Percentiles rank a stretch among this genome's conserved stretches.
Conservation (phyloP, 768 basidiomycete species). For the Mycena chlorophos region DNA sequence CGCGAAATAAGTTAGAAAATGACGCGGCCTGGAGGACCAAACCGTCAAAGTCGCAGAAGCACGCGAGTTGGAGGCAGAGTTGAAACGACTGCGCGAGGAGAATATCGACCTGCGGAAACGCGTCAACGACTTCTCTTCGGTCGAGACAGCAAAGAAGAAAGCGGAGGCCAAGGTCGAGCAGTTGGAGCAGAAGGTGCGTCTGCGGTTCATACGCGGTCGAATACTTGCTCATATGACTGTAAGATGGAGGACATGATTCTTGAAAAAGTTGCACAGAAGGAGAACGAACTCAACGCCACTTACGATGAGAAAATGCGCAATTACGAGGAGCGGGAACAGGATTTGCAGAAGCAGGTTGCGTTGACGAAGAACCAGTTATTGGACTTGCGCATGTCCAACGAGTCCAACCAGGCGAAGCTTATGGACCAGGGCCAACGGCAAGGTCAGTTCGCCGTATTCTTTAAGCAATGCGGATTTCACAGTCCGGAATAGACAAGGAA, state of each 20-base stretch:
- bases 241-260: slow-evolving; percentile 95
- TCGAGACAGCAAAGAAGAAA: slow-evolving; percentile 77
- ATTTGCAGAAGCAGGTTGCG: slow-evolving; percentile 88
- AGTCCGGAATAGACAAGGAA: slow-evolving; percentile 70
- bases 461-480: background rate
- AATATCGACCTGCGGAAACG: slow-evolving; percentile 77
- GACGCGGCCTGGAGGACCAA: slow-evolving; percentile 66
- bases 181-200: slow-evolving; percentile 76
- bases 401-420: slow-evolving; percentile 89
- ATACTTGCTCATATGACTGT: background rate
- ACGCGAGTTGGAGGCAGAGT: slow-evolving; percentile 69
- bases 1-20: background rate
- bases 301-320: slow-evolving; percentile 96
- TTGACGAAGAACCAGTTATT: slow-evolving; percentile 85
- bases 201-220: background rate
- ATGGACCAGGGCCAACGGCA: slow-evolving; percentile 89
- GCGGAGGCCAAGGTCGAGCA: slow-evolving; percentile 71
- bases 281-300: slow-evolving; percentile 94
- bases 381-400: slow-evolving; percentile 87
- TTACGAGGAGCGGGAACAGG: slow-evolving; percentile 95
- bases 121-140: slow-evolving; percentile 57
- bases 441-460: slow-evolving; percentile 45
- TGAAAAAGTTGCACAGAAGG: slow-evolving; percentile 88
- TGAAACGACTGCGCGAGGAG: slow-evolving; percentile 75
- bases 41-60: slow-evolving; percentile 88